Percentiles rank a stretch among this genome's conserved stretches.
These are phyloP conservation scores for Phytophthora uliginosa DNA, from an alignment of 352 stramenopile genomes.

Conservation along the genomic window DNA sequence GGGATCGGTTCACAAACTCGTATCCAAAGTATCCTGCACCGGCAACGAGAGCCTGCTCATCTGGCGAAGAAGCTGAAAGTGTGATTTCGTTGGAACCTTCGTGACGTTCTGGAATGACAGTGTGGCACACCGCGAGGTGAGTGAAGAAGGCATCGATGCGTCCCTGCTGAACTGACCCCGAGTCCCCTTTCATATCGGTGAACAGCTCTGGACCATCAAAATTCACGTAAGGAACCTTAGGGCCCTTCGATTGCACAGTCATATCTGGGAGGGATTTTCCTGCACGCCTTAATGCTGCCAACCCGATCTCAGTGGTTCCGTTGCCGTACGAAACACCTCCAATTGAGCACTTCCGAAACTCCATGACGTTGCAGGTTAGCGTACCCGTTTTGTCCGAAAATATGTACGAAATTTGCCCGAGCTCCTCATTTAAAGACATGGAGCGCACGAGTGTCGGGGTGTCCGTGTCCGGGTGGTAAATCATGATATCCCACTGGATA, in stretches of 20 bases:
- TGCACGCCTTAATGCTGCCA: constrained; percentile 69
- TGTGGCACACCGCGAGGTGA: constrained; percentile 94
- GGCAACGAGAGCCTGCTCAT: constrained; percentile 91
- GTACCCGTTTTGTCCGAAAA: constrained; percentile 99
- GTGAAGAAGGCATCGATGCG: constrained; percentile 85
- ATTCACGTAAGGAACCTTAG: constrained; percentile 75
- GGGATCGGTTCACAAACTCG: constrained; percentile 74
- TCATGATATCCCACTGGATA: constrained; percentile 95
- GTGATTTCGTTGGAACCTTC: constrained; percentile 71
- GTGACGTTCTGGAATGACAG: constrained; percentile 97
- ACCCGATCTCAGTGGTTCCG: constrained; percentile 86
- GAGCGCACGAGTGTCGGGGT: constrained; percentile 92
- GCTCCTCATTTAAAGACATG: constrained; percentile 96
- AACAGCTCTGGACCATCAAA: constrained; percentile 80
- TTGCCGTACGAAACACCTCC: constrained; percentile 90
- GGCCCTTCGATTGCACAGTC: constrained; percentile 22
- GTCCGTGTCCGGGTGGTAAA: constrained; percentile 92
- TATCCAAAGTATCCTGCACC: constrained; percentile 82
- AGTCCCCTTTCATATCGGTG: constrained; percentile 70
- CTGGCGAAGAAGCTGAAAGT: constrained; percentile 81
- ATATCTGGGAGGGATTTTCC: constrained; percentile 64
- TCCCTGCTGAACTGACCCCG: constrained; percentile 55
- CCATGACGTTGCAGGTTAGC: constrained; percentile 99
- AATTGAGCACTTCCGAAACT: constrained; percentile 96
- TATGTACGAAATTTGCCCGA: constrained; percentile 98